phyloP scores from a whole-genome alignment of 2,329 filamentous ascomycete genomes.

The Aspergillus quadricinctus region DNA sequence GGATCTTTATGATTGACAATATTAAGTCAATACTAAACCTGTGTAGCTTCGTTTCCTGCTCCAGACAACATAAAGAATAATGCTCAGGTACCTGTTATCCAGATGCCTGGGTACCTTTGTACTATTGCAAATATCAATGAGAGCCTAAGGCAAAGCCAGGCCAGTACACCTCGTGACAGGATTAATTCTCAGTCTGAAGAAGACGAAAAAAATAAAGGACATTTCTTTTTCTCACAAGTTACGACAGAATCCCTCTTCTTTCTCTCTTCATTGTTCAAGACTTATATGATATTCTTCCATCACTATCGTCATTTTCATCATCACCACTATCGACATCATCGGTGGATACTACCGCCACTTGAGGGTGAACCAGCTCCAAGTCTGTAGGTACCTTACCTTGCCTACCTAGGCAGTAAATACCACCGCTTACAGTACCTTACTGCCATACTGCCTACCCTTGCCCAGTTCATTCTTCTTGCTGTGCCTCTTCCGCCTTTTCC shows the following conservation, averaged over 20 bases:
- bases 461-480: constrained; percentile 16
- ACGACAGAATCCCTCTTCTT: not conserved
- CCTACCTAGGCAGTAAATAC: not conserved
- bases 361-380: not conserved
- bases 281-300: constrained; percentile 3
- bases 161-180: not conserved
- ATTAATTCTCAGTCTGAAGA: not conserved
- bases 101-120: too few relatives aligned
- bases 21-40: not conserved
- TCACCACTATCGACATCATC: constrained; percentile 7
- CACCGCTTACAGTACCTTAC: not conserved
- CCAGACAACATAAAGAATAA: not conserved
- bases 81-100: not conserved
- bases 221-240: not conserved
- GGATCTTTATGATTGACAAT: too few relatives aligned
- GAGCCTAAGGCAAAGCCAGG: not conserved
- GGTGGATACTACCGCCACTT: constrained; percentile 2
- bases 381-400: not conserved
- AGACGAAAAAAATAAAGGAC: not conserved
- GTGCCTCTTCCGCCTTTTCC: constrained; percentile 21
- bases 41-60: not conserved
- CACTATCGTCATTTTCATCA: constrained; percentile 11
- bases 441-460: not conserved
- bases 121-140: not conserved
- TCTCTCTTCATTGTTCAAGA: not conserved